Conservation (phyloP, 2,329 filamentous ascomycete genomes). For the Orbilia javanica region DNA sequence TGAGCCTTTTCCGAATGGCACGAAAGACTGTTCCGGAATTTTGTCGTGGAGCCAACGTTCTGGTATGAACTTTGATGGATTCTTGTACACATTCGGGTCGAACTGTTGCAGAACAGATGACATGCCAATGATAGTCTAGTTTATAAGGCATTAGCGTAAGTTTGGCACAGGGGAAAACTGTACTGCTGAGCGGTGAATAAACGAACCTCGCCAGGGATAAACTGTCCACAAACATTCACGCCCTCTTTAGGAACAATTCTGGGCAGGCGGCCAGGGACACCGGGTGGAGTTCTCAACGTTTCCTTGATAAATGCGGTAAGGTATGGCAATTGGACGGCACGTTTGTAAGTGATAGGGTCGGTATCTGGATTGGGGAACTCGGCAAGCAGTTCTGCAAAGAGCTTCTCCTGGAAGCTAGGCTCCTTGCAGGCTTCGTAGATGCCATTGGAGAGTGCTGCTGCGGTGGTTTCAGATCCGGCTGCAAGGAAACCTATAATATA, state of each 20-base stretch:
- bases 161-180: not conserved
- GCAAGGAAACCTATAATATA: slow-evolving; percentile 67
- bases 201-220: slow-evolving; percentile 63
- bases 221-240: slow-evolving; percentile 62
- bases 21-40: slow-evolving; percentile 57
- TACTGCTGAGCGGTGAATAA: not conserved
- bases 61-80: slow-evolving; percentile 40
- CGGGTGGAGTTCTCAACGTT: slow-evolving; percentile 64
- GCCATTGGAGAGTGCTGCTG: slow-evolving; percentile 66
- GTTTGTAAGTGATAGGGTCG: slow-evolving; percentile 63
- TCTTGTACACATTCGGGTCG: slow-evolving; percentile 56
- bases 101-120: slow-evolving; percentile 62
- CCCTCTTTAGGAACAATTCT: slow-evolving; percentile 63
- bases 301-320: slow-evolving; percentile 66
- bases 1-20: slow-evolving; percentile 59
- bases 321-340: slow-evolving; percentile 65
- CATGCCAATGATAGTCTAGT: slow-evolving; percentile 63
- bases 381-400: slow-evolving; percentile 65
- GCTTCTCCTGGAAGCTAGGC: slow-evolving; percentile 63
- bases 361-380: slow-evolving; percentile 64
- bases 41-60: slow-evolving; percentile 49
- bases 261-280: slow-evolving; percentile 63
- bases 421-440: slow-evolving; percentile 66
- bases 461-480: slow-evolving; percentile 67
- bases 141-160: not conserved